Base-by-base conservation (phyloP, 1,284 basidiomycete genomes). In the Trichosporon sp. region DNA sequence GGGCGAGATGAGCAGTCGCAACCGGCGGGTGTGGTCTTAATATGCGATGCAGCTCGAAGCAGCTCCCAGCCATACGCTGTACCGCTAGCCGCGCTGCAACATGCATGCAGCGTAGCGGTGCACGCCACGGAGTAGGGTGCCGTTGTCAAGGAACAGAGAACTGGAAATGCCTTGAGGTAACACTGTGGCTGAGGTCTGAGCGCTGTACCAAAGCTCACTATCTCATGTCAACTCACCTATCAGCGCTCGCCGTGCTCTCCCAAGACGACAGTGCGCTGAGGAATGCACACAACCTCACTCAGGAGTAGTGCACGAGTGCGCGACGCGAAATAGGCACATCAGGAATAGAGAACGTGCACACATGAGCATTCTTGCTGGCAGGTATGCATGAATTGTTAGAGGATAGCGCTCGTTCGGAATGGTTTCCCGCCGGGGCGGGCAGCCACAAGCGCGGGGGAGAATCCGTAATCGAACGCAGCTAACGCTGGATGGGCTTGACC, bases 221-320 rank as follows among this genome's bases (percentile, higher is more conserved):
- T 37, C 59, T 63, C 59, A 63, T 63, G 59, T 35, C 31, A 35
- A 6, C 59, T 63, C 59, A 31, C 59, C 59, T 63, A 63, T 63
- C 59, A 63, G 14, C 12, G 21, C 51, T 63, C 32, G 31, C 32
- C 32, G 14, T 32, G 11, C 14, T 14, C 31, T 37, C 16, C 32
- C 31, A n/a, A 37, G 16, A 35, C 12, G 31, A 63, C 32, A n/a
- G 16, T 35, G 59, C 14, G 14, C 14, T 37, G 4, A 37, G 59
- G 32, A n/a, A 35, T 32, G 31, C 31, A 35, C 59, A 63, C 59
- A 63, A 7, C 3, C 59, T 14, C 32, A 35, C 10, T 63, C 31
- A 35, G 59, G 59, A 35, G 59, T 6, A 63, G 59, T 6, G 59
- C 59, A 35, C 59, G 21, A 63, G 59, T 35, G 32, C 59, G n/a